Conservation (phyloP, 2,329 filamentous ascomycete species). For the Teratosphaeria gauchensis region DNA sequence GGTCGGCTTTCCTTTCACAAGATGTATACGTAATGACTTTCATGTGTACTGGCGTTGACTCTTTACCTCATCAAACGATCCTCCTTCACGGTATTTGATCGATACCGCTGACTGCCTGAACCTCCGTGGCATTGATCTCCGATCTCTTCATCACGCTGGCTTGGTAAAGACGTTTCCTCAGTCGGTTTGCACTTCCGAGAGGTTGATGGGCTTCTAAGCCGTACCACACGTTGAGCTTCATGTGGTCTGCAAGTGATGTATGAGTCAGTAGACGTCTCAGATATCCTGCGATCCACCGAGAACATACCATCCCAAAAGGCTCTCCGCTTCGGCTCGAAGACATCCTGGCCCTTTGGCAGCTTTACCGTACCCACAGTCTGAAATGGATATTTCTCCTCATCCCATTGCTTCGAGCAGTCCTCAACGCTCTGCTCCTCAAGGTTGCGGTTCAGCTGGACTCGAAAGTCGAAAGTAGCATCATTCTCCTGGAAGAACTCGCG, state of each 20-base stretch:
- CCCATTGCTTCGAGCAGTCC: conserved; percentile 23
- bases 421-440: conserved; percentile 22
- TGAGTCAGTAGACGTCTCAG: conserved; percentile 1
- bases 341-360: conserved; percentile 20
- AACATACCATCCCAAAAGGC: conserved; percentile 10
- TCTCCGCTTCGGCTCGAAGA: conserved; percentile 14
- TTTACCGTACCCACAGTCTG: conserved; percentile 21
- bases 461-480: conserved; percentile 23
- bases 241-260: conserved; percentile 22
- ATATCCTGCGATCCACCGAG: too few species aligned
- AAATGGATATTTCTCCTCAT: conserved; percentile 23
- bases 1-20: neutral
- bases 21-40: too few species aligned
- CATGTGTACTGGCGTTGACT: too few species aligned
- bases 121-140: conserved; percentile 15
- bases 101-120: conserved; percentile 9
- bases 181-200: conserved; percentile 20
- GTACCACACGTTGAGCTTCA: conserved; percentile 22
- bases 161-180: conserved; percentile 21
- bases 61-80: neutral
- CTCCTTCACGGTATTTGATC: conserved; percentile 16
- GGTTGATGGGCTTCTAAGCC: conserved; percentile 20
- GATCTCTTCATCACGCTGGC: conserved; percentile 20
- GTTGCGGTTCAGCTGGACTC: conserved; percentile 24
- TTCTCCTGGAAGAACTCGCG: conserved; percentile 13